Evolutionary conservation across 2,329 filamentous ascomycete species (phyloP), one percentile per base, ranked within the genome.

Genomic region (Trichoderma atroviride): DNA sequence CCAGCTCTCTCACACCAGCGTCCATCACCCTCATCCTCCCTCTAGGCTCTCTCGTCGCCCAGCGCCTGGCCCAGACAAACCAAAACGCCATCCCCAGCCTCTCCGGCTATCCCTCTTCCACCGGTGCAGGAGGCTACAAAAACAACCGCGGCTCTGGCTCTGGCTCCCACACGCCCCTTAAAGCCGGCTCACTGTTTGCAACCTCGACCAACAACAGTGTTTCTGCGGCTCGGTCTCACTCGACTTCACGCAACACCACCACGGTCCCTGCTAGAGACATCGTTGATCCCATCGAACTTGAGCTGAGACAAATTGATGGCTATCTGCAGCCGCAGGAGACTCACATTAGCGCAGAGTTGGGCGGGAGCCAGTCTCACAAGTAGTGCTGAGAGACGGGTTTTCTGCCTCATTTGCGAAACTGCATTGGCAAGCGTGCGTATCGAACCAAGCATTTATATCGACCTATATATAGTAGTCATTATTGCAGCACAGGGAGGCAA

Each of bases 11-110:
- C 47, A 82, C 83, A 0, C 77, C 82, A 53, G 86, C 85, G 0
- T 82, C 84, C 0, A 83, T 87, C 53, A 79, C 83, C 71, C 75
- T 87, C 61, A 81, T 87, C 50, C 80, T 88, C 0, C 85, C 86
- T 0, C 79, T 87, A 0, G 86, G 84, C 68, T 83, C 83, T 5
- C 80, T 88, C 35, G 79, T 84, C 16, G 86, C 86, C 9, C 84
- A 86, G 73, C 82, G 83, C 47, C 75, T 85, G 55, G 76, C 79
- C 24, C 73, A 72, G 74, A 19, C 56, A 27, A 74, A 11, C 56
- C 27, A 53, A 24, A 74, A 10, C 60, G 68, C 61, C 76, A 71
- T 66, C 69, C 73, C 70, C 29, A 70, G 74, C 62, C 7, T 65
- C 24, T 71, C 70, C 55, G 31, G 62, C 9, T 52, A 35, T 27